Percentiles rank a stretch among this genome's conserved stretches.
These are phyloP conservation scores for Phytophthora kernoviae DNA, from an alignment of 352 stramenopile species.

Conservation along the genomic window DNA sequence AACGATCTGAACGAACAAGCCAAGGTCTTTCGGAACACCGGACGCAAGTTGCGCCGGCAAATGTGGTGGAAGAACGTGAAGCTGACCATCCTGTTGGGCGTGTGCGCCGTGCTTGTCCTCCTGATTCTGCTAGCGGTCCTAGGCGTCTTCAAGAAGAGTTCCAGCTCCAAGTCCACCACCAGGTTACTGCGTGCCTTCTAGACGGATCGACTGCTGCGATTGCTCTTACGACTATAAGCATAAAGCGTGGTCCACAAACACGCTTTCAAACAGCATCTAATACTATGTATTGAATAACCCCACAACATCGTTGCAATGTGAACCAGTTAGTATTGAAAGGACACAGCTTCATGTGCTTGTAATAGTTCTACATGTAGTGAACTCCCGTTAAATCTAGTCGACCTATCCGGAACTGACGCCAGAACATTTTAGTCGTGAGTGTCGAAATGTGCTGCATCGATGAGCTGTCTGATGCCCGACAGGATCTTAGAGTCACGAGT, in stretches of 20 bases:
- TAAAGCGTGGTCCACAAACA: neutral
- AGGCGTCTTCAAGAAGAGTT: constrained; percentile 79
- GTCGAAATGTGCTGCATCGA: too few species aligned
- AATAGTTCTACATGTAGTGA: too few species aligned
- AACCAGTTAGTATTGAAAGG: too few species aligned
- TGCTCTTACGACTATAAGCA: neutral
- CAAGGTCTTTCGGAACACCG: constrained; percentile 87
- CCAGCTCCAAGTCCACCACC: constrained; percentile 14
- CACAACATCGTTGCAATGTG: constrained; percentile 5
- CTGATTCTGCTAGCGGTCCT: constrained; percentile 76
- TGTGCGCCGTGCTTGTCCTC: constrained; percentile 72
- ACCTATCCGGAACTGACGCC: too few species aligned
- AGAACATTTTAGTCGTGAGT: too few species aligned
- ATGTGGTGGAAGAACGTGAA: constrained; percentile 91
- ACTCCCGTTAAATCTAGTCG: too few species aligned
- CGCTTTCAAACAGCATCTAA: constrained; percentile 1
- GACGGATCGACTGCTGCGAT: neutral
- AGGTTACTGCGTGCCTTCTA: constrained; percentile 24
- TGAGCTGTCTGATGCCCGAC: too few species aligned
- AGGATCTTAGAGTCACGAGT: too few species aligned
- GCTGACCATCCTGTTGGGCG: constrained; percentile 66
- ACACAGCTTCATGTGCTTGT: too few species aligned
- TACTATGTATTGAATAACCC: constrained; percentile 1
- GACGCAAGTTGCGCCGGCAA: constrained; percentile 72
- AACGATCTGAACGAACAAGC: constrained; percentile 88